These are phyloP conservation scores for Aureobasidium sp. DNA, from an alignment of 2,329 filamentous ascomycete genomes.

Conservation along the genomic window DNA sequence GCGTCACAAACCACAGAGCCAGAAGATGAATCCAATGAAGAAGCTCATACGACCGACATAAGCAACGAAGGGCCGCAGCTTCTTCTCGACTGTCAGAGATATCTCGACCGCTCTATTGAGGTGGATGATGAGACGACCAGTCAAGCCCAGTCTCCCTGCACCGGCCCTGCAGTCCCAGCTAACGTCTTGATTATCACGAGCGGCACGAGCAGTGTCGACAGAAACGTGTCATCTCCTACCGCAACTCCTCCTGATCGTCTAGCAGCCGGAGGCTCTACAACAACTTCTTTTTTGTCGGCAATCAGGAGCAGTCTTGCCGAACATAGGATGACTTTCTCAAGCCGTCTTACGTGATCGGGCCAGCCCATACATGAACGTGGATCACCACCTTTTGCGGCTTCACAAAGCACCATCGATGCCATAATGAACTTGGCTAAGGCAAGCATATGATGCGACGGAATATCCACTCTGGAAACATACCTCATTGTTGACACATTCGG, in stretches of 20 bases:
- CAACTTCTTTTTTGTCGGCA: neutral
- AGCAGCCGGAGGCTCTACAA: neutral
- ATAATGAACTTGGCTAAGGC: neutral
- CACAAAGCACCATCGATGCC: too few species aligned
- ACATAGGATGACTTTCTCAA: constrained; percentile 2
- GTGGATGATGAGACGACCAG: neutral
- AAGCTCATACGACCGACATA: neutral
- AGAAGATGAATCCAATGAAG: neutral
- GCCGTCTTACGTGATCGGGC: neutral
- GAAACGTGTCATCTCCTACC: neutral
- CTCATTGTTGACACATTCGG: neutral
- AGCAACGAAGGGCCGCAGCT: neutral
- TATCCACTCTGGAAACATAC: neutral
- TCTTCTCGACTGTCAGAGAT: neutral
- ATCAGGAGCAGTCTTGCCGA: constrained; percentile 1
- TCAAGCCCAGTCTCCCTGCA: neutral
- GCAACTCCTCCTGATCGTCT: neutral
- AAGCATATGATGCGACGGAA: neutral
- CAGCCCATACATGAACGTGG: neutral
- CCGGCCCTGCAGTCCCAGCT: neutral
- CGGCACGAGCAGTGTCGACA: neutral
- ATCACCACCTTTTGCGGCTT: neutral
- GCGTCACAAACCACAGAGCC: neutral
- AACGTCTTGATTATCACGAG: neutral
- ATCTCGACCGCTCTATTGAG: neutral